Evolutionary conservation across 345 rosid species (phyloP).

Genomic region (Linum tenue): DNA sequence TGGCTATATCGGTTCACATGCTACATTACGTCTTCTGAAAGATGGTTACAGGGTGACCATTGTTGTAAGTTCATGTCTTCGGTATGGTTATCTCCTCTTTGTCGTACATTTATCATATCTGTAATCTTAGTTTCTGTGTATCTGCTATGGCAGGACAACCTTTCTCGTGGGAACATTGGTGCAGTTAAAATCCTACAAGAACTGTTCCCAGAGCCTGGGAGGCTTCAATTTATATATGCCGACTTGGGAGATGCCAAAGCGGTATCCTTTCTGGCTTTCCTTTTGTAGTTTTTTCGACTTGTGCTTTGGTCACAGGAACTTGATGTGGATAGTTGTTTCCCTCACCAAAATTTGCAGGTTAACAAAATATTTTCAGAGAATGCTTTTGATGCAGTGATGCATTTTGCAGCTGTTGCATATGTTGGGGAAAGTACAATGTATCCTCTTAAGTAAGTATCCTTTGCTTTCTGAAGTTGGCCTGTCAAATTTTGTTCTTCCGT

Average conservation of each 20-base stretch:
- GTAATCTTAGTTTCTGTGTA: not conserved
- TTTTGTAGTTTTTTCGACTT: not conserved
- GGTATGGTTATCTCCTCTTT: not conserved
- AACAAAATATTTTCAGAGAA: conserved; percentile 73
- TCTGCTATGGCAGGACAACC: conserved; percentile 62
- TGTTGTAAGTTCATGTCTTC: conserved; percentile 9
- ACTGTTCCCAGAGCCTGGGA: conserved; percentile 82
- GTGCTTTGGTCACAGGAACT: not conserved
- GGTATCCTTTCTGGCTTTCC: conserved; percentile 33
- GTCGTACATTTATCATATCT: not conserved
- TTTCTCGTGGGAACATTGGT: conserved; percentile 89
- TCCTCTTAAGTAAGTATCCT: conserved; percentile 70
- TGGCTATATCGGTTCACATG: conserved; percentile 21
- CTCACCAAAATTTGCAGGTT: conserved; percentile 47
- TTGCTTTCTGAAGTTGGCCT: not conserved
- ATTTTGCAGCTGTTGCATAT: conserved; percentile 99
- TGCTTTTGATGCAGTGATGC: conserved; percentile 96
- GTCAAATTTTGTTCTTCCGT: not conserved
- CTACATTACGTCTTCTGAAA: conserved; percentile 16
- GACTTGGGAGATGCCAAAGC: conserved; percentile 86
- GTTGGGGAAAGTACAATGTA: conserved; percentile 95
- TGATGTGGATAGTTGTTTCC: conserved; percentile 22
- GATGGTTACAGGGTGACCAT: conserved; percentile 14
- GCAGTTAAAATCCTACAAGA: conserved; percentile 76
- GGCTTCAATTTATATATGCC: conserved; percentile 86